A percentile compares a stretch with the other conserved stretches of the same genome.
Evolutionary conservation across 768 basidiomycete species (phyloP).

Genomic region (Serendipita vermifera): DNA sequence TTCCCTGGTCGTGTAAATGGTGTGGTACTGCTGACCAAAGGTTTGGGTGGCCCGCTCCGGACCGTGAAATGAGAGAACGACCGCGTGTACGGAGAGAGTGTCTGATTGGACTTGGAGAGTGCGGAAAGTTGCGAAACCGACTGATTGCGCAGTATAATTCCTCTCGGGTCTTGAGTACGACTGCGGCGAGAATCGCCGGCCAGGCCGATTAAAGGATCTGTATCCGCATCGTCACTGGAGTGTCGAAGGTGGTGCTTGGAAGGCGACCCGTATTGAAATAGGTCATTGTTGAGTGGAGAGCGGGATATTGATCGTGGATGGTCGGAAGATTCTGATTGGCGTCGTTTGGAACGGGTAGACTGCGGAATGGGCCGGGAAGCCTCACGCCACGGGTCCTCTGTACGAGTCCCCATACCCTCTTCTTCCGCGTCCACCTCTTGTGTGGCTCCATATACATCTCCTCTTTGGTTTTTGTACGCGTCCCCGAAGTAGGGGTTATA

Average conservation of each 20-base stretch:
- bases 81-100: constrained; percentile 85
- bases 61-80: constrained; percentile 86
- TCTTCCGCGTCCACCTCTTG: not conserved
- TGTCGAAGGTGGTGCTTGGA: not conserved
- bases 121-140: constrained; percentile 77
- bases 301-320: not conserved
- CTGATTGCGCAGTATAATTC: constrained; percentile 33
- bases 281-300: not conserved
- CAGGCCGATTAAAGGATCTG: constrained; percentile 53
- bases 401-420: not conserved
- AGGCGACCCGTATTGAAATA: not conserved
- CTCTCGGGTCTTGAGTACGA: not conserved
- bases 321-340: not conserved
- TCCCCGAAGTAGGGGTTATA: constrained; percentile 6
- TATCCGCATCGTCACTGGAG: constrained; percentile 29
- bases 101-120: constrained; percentile 81
- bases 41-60: constrained; percentile 65
- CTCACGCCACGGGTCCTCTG: not conserved
- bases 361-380: not conserved
- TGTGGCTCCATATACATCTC: not conserved
- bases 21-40: constrained; percentile 20
- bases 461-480: not conserved
- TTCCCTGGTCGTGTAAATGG: constrained; percentile 29
- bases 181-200: constrained; percentile 19
- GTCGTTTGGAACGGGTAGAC: too few relatives aligned